phyloP scores from a whole-genome alignment of 2,329 filamentous ascomycete genomes.

The Calonectria leucothoes region DNA sequence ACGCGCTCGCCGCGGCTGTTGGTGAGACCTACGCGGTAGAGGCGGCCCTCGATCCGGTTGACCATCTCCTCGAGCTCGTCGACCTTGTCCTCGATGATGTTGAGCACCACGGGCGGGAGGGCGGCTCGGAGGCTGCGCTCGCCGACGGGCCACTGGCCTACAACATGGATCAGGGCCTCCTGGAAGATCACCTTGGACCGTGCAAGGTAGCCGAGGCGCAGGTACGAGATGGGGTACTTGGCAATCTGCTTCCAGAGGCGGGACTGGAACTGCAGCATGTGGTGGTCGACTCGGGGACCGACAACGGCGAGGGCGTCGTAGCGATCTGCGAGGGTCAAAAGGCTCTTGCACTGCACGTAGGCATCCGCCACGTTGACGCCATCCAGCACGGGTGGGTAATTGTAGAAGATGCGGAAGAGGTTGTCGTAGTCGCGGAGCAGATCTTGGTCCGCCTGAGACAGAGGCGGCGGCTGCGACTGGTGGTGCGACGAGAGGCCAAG shows the following conservation, averaged over 20 bases:
- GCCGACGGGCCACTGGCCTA: conserved; percentile 91
- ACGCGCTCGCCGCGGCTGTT: conserved; percentile 87
- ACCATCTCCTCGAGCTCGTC: conserved; percentile 90
- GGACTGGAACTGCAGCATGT: conserved; percentile 90
- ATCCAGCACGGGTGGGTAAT: conserved; percentile 85
- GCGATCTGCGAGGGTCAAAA: conserved; percentile 90
- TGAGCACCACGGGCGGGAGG: conserved; percentile 81
- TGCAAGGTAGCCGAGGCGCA: conserved; percentile 88
- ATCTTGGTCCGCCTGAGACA: conserved; percentile 75
- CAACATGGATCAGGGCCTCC: conserved; percentile 91
- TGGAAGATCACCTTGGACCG: conserved; percentile 86
- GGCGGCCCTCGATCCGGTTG: conserved; percentile 79
- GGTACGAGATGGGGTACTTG: conserved; percentile 93
- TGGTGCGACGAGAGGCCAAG: conserved; percentile 62
- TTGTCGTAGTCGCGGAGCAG: conserved; percentile 94
- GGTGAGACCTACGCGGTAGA: conserved; percentile 84
- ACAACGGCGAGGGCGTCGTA: conserved; percentile 92
- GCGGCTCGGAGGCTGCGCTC: conserved; percentile 80
- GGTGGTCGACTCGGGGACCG: conserved; percentile 91
- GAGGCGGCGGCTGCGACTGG: conserved; percentile 59
- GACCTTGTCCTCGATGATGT: conserved; percentile 94
- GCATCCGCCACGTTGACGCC: conserved; percentile 90
- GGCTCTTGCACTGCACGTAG: conserved; percentile 92
- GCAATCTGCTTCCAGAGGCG: conserved; percentile 96
- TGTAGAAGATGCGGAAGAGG: conserved; percentile 95